phyloP scores from a whole-genome alignment of 2,329 filamentous ascomycete genomes.

The Diplodia intermedia region DNA sequence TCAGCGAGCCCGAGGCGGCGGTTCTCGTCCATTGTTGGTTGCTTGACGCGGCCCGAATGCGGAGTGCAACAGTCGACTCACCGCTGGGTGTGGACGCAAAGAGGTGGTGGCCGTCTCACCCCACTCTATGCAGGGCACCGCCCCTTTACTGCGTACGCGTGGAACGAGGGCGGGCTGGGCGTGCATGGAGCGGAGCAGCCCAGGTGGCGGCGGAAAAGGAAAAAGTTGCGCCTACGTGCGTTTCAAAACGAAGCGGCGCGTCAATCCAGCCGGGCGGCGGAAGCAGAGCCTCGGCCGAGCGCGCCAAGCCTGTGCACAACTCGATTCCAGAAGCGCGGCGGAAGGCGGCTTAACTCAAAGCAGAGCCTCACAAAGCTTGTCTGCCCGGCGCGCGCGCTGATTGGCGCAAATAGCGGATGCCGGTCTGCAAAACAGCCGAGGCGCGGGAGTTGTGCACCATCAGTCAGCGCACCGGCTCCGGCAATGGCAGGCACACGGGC shows the following conservation, averaged over 20 bases:
- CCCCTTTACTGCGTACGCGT: neutral
- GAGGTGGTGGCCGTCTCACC: neutral
- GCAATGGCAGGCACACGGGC: neutral
- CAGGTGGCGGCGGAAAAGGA: neutral
- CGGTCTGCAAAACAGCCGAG: neutral
- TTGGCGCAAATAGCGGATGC: neutral
- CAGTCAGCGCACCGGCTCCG: neutral
- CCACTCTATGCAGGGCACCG: neutral
- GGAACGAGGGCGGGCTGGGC: neutral
- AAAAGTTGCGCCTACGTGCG: constrained; percentile 8
- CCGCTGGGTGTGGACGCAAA: neutral
- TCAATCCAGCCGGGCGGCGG: neutral
- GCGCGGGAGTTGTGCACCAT: neutral
- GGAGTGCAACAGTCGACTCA: neutral
- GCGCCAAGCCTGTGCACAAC: neutral
- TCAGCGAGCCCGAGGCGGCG: neutral
- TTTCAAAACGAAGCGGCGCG: neutral
- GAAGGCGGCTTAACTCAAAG: neutral
- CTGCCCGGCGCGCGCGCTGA: neutral
- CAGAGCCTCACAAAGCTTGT: neutral
- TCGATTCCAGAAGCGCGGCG: neutral
- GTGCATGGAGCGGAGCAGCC: neutral
- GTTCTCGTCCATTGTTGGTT: neutral
- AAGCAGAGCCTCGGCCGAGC: neutral
- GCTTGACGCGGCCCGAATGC: neutral